Evolutionary conservation across 2,329 filamentous ascomycete genomes (phyloP).

Genomic region (Talaromyces piceae): DNA sequence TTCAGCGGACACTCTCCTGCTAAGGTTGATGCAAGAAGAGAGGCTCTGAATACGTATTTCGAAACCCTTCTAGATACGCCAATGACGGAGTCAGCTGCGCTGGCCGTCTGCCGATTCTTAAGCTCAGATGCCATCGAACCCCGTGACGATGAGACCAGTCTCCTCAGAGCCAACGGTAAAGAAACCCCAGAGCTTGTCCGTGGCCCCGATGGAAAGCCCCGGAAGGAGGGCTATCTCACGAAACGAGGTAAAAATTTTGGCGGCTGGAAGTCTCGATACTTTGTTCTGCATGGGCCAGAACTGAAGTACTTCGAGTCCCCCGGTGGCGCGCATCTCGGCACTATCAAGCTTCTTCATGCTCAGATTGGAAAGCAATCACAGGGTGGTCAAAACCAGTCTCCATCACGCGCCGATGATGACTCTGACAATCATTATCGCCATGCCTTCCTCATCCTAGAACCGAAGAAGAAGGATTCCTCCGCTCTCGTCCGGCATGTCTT

Average conservation of each 20-base stretch:
- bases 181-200: slow-evolving; percentile 27
- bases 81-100: slow-evolving; percentile 66
- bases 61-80: slow-evolving; percentile 76
- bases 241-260: slow-evolving; percentile 98
- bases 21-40: slow-evolving; percentile 79
- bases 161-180: slow-evolving; percentile 35
- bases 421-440: slow-evolving; percentile 91
- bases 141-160: slow-evolving; percentile 45
- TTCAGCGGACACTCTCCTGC: slow-evolving; percentile 92
- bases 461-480: slow-evolving; percentile 88
- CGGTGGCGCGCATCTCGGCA: slow-evolving; percentile 82
- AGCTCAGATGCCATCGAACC: slow-evolving; percentile 57
- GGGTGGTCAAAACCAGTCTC: slow-evolving; percentile 51
- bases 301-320: slow-evolving; percentile 89
- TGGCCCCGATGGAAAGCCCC: slow-evolving; percentile 58
- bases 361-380: slow-evolving; percentile 91
- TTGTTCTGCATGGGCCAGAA: slow-evolving; percentile 60
- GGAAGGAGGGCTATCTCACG: slow-evolving; percentile 84
- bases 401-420: slow-evolving; percentile 60
- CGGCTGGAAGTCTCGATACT: slow-evolving; percentile 86
- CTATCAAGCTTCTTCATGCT: slow-evolving; percentile 82
- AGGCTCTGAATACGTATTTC: slow-evolving; percentile 76
- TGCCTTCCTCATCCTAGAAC: slow-evolving; percentile 88
- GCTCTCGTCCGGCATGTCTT: slow-evolving; percentile 87
- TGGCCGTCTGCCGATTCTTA: slow-evolving; percentile 81